Percentiles rank a stretch among this genome's conserved stretches.
Evolutionary conservation across 257 asterid genomes (phyloP).

Genomic region (Solanum raphanifolium): DNA sequence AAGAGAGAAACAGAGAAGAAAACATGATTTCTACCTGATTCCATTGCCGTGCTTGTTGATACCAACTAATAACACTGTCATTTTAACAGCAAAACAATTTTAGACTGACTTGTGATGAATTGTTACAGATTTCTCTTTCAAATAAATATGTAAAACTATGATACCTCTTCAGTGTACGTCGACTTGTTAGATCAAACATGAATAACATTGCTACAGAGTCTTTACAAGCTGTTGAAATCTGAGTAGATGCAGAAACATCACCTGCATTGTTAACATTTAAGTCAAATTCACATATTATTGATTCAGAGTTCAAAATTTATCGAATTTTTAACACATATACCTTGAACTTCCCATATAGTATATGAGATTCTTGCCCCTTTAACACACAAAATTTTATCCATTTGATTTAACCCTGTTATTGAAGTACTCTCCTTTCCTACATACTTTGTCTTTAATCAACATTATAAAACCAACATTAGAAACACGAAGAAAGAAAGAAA

Average conservation of each 20-base stretch:
- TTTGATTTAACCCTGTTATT: conserved; percentile 44
- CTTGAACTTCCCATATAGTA: conserved; percentile 72
- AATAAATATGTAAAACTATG: too few species aligned
- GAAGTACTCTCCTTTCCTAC: conserved; percentile 33
- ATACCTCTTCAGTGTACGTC: conserved; percentile 68
- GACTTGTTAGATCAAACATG: conserved; percentile 85
- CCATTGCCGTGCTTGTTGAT: conserved; percentile 65
- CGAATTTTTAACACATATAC: conserved; percentile 8
- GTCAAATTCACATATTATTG: background rate
- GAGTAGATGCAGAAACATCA: conserved; percentile 30
- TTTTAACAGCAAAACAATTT: background rate
- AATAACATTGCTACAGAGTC: conserved; percentile 67
- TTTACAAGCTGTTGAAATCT: conserved; percentile 47
- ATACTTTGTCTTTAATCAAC: conserved; percentile 44
- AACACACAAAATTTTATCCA: conserved; percentile 57
- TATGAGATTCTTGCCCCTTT: conserved; percentile 69
- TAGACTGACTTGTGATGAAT: background rate
- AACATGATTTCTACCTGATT: conserved; percentile 47
- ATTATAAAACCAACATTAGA: background rate
- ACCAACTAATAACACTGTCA: conserved; percentile 60
- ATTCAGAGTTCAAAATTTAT: background rate
- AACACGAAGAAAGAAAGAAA: background rate
- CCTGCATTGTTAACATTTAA: conserved; percentile 24
- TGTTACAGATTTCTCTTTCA: background rate
- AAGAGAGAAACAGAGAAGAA: background rate